Evolutionary conservation across 192 early-diverging fungal genomes (phyloP), one percentile per base, ranked within the genome.

Genomic region (Mortierella claussenii): DNA sequence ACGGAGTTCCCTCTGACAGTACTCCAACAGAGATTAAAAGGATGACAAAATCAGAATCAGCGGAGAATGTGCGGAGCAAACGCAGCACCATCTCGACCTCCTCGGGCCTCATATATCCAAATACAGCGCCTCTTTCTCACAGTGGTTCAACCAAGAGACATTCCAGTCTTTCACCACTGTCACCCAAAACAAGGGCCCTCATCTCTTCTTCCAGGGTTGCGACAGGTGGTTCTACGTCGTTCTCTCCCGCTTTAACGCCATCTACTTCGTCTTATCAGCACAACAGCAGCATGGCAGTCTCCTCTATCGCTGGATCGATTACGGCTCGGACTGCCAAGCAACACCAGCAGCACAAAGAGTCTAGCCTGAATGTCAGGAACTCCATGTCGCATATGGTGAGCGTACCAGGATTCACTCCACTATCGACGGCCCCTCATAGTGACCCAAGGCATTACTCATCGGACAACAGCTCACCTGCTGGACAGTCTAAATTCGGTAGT

Each of bases 241-340:
- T 76, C 33, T 62, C 73, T 2, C 43, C 73, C n/a, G 67, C 56
- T 26, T 76, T 63, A n/a, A 75, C 73, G 1, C 65, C 73, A 1
- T 67, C 63, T 8, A 62, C 73, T 2, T 76, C 73, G 33, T 61
- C 73, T 20, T 50, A 46, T 6, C 63, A 66, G 24, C 51, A 27
- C 17, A 30, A 42, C 2, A 12, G 44, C 6, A 21, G 37, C 10
- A 23, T 45, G 5, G n/a, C 20, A 4, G 31, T 36, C 11, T 23
- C 54, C 4, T 13, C 63, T 1, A 53, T 30, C 10, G 18, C 44
- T 34, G 36, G 20, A 23, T 63, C 70, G 33, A 23, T 57, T 28
- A 4, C 48, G 26, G 12, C 42, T 23, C 52, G 63, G n/a, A 40
- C 55, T 8, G 24, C 49, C n/a, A 56, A 48, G 21, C 62, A 62